A percentile compares a stretch with the other conserved stretches of the same genome.
phyloP scores from a whole-genome alignment of 106 monocot species.

The Agapanthus africanus region DNA sequence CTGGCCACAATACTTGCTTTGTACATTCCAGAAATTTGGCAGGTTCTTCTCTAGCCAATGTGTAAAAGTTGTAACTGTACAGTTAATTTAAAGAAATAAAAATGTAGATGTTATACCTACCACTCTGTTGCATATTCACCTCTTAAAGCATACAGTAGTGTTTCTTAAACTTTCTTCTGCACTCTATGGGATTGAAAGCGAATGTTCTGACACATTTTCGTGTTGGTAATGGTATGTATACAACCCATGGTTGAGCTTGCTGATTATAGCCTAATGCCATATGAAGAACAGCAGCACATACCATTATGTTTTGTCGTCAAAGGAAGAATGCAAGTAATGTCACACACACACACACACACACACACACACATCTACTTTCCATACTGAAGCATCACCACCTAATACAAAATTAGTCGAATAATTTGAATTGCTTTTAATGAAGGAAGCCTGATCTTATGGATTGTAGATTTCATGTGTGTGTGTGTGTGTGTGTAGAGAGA shows the following conservation, averaged over 20 bases:
- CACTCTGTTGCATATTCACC: neutral
- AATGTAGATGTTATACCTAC: neutral
- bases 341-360: too few species aligned
- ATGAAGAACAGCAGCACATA: neutral
- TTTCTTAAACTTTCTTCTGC: neutral
- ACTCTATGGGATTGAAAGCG: too few species aligned
- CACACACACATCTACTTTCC: too few species aligned
- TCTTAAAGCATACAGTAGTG: neutral
- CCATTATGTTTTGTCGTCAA: neutral
- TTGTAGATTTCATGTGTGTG: neutral
- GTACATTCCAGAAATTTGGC: conserved; percentile 1
- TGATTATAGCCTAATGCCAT: neutral
- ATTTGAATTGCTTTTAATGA: neutral
- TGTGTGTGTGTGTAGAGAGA: too few species aligned
- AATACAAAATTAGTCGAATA: neutral
- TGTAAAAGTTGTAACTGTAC: neutral
- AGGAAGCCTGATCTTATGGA: neutral
- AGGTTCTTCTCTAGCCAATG: neutral
- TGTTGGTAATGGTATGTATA: too few species aligned
- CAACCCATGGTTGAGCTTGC: neutral
- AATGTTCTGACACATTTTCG: too few species aligned
- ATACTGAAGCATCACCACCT: neutral
- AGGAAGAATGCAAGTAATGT: neutral
- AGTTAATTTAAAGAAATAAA: neutral
- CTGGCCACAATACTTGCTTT: neutral